Evolutionary conservation across 805 yeast genomes (phyloP), one percentile per base, ranked within the genome.

Genomic region (Naumovozyma dairenensis): DNA sequence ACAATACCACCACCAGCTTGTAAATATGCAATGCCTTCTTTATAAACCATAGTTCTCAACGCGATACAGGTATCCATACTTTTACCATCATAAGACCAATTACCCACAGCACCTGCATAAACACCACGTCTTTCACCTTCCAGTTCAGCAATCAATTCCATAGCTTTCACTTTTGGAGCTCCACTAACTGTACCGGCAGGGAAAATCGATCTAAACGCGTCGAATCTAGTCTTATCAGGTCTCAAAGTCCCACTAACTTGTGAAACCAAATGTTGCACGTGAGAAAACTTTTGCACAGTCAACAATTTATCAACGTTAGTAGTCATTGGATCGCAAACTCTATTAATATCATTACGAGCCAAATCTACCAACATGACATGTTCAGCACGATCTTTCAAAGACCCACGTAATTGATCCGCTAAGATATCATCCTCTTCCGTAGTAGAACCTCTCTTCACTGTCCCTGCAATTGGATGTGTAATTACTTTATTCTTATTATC

Each of bases 1-100:
- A 92, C 98, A 55, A 92, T 92, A 39, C 99, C 99, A 36, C 99
- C 99, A 44, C 99, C 98, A 2, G 98, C 97, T 66, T 92, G 99
- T 47, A 92, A 67, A 51, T 86, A 89, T 0, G 96, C 96, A 33
- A 73, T 67, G 17, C 87, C 89, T 46, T 89, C 84, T 55, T 92
- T 92, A 54, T 73, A 80, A 29, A 92, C 86, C 98, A 92, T 89
- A 0, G 99, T 92, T 62, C 99, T 74, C 48, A 92, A 66, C 0
- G 98, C 98, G 56, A 92, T 92, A 62, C 98, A 92, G 1, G 97
- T 92, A 54, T 92, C 94, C 97, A 92, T 89, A 19, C 85, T 72
- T 47, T 73, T 75, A n/a, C 89, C 85, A 51, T 86, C 95, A 55
- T 87, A 92, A 1, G 95, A 86, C 96, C 96, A 92, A 56, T 82